Conservation (phyloP, 768 basidiomycete genomes). For the Lyophyllum decastes region DNA sequence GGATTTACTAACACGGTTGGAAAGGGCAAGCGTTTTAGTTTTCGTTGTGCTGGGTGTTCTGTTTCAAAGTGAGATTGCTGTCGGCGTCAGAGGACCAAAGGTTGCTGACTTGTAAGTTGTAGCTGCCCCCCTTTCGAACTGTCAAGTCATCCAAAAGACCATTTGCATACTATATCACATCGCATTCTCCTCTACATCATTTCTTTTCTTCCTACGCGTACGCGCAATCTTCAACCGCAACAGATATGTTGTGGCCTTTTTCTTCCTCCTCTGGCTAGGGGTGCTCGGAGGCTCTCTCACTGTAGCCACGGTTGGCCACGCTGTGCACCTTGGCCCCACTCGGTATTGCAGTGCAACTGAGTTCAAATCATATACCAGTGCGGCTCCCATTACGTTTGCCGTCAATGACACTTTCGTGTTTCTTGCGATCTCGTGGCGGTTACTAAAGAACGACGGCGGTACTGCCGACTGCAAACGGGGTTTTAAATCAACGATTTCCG, state of each 20-base stretch:
- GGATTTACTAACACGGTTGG: background rate
- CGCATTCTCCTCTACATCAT: too few relatives aligned
- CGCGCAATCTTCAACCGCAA: too few relatives aligned
- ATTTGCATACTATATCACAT: too few relatives aligned
- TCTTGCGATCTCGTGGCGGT: too few relatives aligned
- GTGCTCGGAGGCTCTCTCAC: constrained; percentile 24
- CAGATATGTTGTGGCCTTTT: too few relatives aligned
- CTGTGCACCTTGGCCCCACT: constrained; percentile 29
- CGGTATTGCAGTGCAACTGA: constrained; percentile 29
- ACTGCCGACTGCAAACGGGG: too few relatives aligned
- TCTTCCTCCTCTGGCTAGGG: constrained; percentile 28
- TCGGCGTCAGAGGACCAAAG: background rate
- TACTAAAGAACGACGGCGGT: too few relatives aligned
- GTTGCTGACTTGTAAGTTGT: background rate
- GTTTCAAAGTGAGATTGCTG: constrained; percentile 19
- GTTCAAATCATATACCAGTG: constrained; percentile 24
- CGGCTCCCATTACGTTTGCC: constrained; percentile 23
- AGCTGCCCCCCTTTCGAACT: constrained; percentile 21
- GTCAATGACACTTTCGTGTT: constrained; percentile 19
- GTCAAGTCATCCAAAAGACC: constrained; percentile 22
- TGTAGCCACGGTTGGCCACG: constrained; percentile 23
- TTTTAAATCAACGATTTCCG: too few relatives aligned
- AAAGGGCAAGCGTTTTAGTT: constrained; percentile 21
- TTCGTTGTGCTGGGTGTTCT: constrained; percentile 23
- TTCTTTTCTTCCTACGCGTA: too few relatives aligned